Conservation (phyloP, 208 protist genomes). For the Novymonas esmeraldas region DNA sequence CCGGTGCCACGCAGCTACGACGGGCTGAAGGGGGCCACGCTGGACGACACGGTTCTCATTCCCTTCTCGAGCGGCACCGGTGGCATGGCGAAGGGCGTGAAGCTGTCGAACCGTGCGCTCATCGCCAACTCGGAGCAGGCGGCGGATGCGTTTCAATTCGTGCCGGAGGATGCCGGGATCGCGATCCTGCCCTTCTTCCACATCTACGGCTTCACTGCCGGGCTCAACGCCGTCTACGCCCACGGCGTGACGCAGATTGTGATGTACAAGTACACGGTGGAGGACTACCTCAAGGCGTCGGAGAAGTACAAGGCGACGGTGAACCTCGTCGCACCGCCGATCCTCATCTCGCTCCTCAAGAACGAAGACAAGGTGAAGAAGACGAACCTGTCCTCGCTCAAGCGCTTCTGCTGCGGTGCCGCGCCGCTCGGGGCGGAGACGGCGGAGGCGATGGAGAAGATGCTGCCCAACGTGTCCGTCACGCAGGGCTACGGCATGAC, state of each 20-base stretch:
- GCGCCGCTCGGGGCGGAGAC: constrained; percentile 53
- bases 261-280: constrained; percentile 57
- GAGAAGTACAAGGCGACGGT: constrained; percentile 60
- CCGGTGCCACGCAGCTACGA: constrained; percentile 17
- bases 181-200: constrained; percentile 80
- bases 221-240: constrained; percentile 32
- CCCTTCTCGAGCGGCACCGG: constrained; percentile 21
- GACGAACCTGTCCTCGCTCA: constrained; percentile 42
- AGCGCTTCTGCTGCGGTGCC: constrained; percentile 44
- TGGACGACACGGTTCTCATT: constrained; percentile 19
- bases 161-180: constrained; percentile 37
- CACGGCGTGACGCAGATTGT: constrained; percentile 41
- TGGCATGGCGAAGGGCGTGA: constrained; percentile 54
- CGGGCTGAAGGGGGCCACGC: constrained; percentile 14
- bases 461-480: constrained; percentile 23
- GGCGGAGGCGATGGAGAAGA: constrained; percentile 33
- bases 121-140: constrained; percentile 37
- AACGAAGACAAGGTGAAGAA: constrained; percentile 34
- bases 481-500: constrained; percentile 85
- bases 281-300: constrained; percentile 42
- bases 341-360: constrained; percentile 73
- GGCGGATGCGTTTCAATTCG: constrained; percentile 17
- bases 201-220: constrained; percentile 80
- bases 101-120: constrained; percentile 42
- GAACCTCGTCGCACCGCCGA: constrained; percentile 77